Conservation (phyloP, 164 flowering plant genomes). For the Vitis rotundifolia region DNA sequence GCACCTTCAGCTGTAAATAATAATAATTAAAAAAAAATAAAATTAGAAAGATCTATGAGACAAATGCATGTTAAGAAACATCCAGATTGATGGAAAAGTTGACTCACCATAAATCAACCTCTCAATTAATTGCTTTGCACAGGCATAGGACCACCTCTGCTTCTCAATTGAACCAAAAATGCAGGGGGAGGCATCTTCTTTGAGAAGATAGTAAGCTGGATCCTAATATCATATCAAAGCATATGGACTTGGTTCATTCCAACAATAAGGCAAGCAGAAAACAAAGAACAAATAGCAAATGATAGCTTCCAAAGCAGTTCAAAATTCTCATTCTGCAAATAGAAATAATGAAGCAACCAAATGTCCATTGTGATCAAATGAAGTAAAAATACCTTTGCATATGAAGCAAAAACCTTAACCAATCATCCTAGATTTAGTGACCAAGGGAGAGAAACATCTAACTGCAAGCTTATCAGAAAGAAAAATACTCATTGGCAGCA, state of each 20-base stretch:
- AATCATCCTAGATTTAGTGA: too few relatives aligned
- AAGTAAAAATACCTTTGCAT: too few relatives aligned
- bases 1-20: slow-evolving; percentile 66
- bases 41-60: neutral
- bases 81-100: neutral
- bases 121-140: slow-evolving; percentile 92
- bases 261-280: too few relatives aligned
- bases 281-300: neutral
- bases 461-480: too few relatives aligned
- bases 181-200: slow-evolving; percentile 79
- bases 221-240: slow-evolving; percentile 41
- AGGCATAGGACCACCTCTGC: slow-evolving; percentile 96
- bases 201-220: slow-evolving; percentile 67
- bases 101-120: slow-evolving; percentile 78
- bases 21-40: neutral
- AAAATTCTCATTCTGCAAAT: too few relatives aligned
- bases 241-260: slow-evolving; percentile 1
- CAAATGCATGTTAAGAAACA: neutral
- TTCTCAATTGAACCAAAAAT: slow-evolving; percentile 84
- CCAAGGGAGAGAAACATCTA: too few relatives aligned
- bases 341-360: neutral
- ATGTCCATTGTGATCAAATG: too few relatives aligned
- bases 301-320: neutral
- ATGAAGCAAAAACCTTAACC: too few relatives aligned
- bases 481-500: too few relatives aligned